phyloP scores from a whole-genome alignment of 805 yeast species.

The Cyberlindnera galapagoensis region DNA sequence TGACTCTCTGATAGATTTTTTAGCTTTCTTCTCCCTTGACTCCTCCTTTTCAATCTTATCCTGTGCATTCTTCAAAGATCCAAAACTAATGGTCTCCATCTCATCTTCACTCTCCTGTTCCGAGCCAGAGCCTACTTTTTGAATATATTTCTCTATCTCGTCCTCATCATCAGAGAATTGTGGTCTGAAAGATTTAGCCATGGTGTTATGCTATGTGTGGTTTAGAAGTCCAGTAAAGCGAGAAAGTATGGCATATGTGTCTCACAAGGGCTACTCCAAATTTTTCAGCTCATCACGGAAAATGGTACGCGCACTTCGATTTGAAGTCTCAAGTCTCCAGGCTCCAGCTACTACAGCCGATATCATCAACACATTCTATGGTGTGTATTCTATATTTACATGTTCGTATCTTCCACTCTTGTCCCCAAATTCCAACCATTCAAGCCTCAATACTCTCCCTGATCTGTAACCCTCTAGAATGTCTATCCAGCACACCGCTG shows the following conservation, averaged over 20 bases:
- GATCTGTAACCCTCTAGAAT: constrained; percentile 71
- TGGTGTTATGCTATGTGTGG: not conserved
- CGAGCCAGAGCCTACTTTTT: constrained; percentile 1
- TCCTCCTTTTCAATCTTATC: constrained; percentile 27
- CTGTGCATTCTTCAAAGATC: constrained; percentile 56
- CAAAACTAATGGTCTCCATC: constrained; percentile 52
- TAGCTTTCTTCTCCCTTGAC: constrained; percentile 3
- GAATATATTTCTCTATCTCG: constrained; percentile 14
- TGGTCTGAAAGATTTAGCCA: constrained; percentile 15
- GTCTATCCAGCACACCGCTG: constrained; percentile 63
- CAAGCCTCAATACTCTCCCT: constrained; percentile 57
- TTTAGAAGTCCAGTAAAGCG: too few relatives aligned
- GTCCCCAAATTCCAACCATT: not conserved
- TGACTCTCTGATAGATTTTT: too few relatives aligned
- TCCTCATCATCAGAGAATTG: constrained; percentile 17
- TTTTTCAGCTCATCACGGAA: too few relatives aligned
- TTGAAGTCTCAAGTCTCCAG: too few relatives aligned
- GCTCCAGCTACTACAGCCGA: too few relatives aligned
- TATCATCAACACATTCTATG: too few relatives aligned
- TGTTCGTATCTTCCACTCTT: too few relatives aligned
- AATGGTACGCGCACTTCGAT: too few relatives aligned
- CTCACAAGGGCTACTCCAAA: too few relatives aligned
- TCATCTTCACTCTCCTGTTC: constrained; percentile 33
- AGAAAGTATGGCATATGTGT: too few relatives aligned
- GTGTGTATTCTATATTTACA: too few relatives aligned